phyloP scores from a whole-genome alignment of 805 yeast genomes.

The Kluyveromyces starmeri region DNA sequence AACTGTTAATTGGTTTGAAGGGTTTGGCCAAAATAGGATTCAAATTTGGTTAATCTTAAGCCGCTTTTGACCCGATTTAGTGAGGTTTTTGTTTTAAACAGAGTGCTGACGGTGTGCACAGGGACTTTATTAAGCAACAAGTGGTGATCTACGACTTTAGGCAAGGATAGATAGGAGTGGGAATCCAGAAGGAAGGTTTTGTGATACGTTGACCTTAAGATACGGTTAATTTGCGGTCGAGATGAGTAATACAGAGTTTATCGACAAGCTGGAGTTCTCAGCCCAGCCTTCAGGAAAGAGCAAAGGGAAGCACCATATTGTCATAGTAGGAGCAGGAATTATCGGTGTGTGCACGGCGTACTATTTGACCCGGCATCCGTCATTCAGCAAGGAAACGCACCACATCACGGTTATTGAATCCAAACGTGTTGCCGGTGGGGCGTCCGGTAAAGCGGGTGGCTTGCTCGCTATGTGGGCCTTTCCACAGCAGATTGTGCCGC shows the following conservation, averaged over 20 bases:
- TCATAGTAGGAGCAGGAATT: constrained; percentile 91
- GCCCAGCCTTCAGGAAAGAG: constrained; percentile 19
- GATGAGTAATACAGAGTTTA: constrained; percentile 2
- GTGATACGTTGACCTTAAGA: too few species aligned
- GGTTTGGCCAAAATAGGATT: too few species aligned
- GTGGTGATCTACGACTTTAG: too few species aligned
- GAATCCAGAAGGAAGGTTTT: too few species aligned
- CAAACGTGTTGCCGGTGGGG: constrained; percentile 93
- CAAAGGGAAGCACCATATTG: constrained; percentile 62
- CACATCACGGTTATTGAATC: constrained; percentile 83
- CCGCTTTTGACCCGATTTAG: too few species aligned
- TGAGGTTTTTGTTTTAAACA: too few species aligned
- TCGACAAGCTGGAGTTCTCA: constrained; percentile 10
- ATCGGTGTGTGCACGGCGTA: constrained; percentile 94
- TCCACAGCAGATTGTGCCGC: constrained; percentile 87
- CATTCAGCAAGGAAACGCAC: constrained; percentile 59
- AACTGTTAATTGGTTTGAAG: too few species aligned
- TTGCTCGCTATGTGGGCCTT: constrained; percentile 92
- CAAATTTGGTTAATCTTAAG: too few species aligned
- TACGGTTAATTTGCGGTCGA: neutral
- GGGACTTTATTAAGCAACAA: too few species aligned
- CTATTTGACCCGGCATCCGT: constrained; percentile 75
- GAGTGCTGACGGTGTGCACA: too few species aligned
- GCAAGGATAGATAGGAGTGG: too few species aligned
- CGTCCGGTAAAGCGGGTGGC: constrained; percentile 97